phyloP scores from a whole-genome alignment of 148 eudicot genomes.

The Talinum fruticosum region DNA sequence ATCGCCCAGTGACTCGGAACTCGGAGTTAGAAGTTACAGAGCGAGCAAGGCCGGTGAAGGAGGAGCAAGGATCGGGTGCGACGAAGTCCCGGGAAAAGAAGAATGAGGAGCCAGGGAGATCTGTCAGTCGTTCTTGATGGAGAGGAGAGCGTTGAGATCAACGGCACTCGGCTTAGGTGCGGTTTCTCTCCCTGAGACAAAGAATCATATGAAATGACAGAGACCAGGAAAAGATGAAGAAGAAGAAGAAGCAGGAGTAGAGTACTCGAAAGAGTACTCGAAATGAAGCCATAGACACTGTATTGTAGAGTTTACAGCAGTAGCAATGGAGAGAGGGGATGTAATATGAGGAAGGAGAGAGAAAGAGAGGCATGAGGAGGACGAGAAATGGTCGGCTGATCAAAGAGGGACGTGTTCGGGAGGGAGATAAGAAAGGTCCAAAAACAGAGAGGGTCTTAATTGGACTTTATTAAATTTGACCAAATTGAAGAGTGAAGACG shows the following conservation, averaged over 20 bases:
- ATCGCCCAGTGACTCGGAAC: conserved; percentile 40
- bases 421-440: too few species aligned
- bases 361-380: too few species aligned
- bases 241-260: background rate
- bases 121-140: conserved; percentile 40
- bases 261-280: background rate
- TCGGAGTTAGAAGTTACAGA: background rate
- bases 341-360: too few species aligned
- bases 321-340: too few species aligned
- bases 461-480: too few species aligned
- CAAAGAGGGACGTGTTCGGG: too few species aligned
- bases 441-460: too few species aligned
- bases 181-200: background rate
- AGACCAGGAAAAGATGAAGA: background rate
- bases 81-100: conserved; percentile 67
- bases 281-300: conserved; percentile 23
- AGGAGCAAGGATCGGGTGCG: conserved; percentile 39
- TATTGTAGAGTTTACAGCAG: too few species aligned
- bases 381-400: too few species aligned
- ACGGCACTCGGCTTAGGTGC: conserved; percentile 17
- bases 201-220: background rate
- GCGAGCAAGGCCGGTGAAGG: conserved; percentile 8
- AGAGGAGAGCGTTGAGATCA: conserved; percentile 37
- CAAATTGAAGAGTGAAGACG: too few species aligned
- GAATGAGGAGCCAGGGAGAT: conserved; percentile 38